Base-by-base conservation (phyloP, 306 rosid genomes). In the Bauhinia variegata region DNA sequence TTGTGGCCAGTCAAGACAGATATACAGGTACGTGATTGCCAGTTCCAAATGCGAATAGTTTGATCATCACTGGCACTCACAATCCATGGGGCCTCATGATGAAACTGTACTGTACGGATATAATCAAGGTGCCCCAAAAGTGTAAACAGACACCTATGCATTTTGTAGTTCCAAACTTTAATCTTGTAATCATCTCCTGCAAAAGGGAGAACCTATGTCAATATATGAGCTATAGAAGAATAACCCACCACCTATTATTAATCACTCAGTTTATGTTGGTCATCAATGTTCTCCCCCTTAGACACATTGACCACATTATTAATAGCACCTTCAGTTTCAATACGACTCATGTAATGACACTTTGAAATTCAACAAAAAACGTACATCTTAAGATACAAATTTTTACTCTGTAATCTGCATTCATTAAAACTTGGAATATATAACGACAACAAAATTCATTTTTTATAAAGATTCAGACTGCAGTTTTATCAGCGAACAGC, bases 61-160 rank as follows among this genome's bases (percentile, higher is more conserved):
- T 92, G 98, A 83, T 92, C 98, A 73, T 92, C 98, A 75, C 98
- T 92, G 47, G 96, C 96, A 72, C 98, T 92, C 62, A 92, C 96
- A 71, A 92, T 87, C 98, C 98, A 92, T 11, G 98, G 98, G 77
- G 67, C 75, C 77, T 89, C 98, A 30, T 92, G 96, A 83, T 92
- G 98, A 85, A 92, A 92, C 76, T 92, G 98, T 70, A 92, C 96
- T 0, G 98, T 92, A 17, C 98, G 98, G 13, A 92, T 92, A 67
- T 92, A 89, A 80, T 92, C 98, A 65, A 92, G 98, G 79, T 92
- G 98, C 57, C 98, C 98, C 38, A 92, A 84, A 66, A 92, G 96
- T 47, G 98, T 89, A 80, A 92, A 92, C 67, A 92, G 83, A 75
- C 96, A 92, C 74, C 96, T 81, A 43, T 92, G 98, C 83, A 88